Evolutionary conservation across 495 filamentous ascomycete species (phyloP).

Genomic region (Sporormia fimetaria): DNA sequence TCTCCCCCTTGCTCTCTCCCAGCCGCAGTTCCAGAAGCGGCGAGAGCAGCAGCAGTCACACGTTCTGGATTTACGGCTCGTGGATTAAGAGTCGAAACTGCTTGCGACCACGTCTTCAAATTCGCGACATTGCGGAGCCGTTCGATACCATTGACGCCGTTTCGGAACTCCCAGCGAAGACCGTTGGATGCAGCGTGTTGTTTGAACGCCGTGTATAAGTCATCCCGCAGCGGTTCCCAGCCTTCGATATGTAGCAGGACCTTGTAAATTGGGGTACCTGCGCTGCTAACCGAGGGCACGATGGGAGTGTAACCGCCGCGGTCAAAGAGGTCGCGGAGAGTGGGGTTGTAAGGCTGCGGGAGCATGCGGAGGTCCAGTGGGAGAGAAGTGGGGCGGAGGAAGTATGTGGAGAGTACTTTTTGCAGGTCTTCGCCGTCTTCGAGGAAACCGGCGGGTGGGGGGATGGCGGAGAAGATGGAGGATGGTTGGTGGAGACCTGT

Average conservation of each 20-base stretch:
- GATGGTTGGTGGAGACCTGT: constrained; percentile 30
- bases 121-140: constrained; percentile 11
- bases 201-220: constrained; percentile 18
- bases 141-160: not conserved
- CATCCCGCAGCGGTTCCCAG: constrained; percentile 8
- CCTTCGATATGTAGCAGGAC: constrained; percentile 29
- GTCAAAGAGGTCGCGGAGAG: constrained; percentile 19
- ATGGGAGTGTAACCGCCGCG: constrained; percentile 24
- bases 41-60: no score
- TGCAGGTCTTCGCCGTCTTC: constrained; percentile 39
- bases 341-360: constrained; percentile 22
- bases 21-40: no score
- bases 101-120: not conserved
- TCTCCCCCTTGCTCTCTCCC: no score
- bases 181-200: constrained; percentile 16
- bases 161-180: constrained; percentile 20
- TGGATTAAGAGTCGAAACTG: not conserved
- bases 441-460: constrained; percentile 30
- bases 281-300: constrained; percentile 2
- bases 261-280: constrained; percentile 19
- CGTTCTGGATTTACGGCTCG: not conserved
- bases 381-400: constrained; percentile 40
- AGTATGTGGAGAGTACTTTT: constrained; percentile 37
- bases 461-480: constrained; percentile 23
- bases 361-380: constrained; percentile 26